These are phyloP conservation scores for Stephania cephalantha DNA, from an alignment of 164 flowering plant genomes.

Conservation along the genomic window DNA sequence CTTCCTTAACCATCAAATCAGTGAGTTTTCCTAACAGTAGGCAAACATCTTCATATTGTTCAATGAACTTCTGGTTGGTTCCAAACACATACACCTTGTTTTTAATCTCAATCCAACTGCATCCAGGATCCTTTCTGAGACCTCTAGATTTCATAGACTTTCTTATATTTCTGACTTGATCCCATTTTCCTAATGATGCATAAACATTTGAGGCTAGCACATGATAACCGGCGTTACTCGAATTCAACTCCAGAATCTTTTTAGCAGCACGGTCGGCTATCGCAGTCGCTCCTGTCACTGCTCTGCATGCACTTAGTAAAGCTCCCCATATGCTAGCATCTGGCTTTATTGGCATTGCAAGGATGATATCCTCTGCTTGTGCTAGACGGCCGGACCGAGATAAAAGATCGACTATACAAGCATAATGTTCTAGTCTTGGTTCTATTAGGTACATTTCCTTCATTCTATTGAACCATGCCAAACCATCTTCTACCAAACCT, in stretches of 20 bases:
- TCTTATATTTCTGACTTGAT: constrained; percentile 27
- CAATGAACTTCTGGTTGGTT: constrained; percentile 20
- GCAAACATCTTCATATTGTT: constrained; percentile 26
- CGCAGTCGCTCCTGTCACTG: constrained; percentile 14
- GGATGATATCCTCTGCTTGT: constrained; percentile 36
- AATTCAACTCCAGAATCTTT: constrained; percentile 22
- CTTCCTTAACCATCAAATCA: constrained; percentile 36
- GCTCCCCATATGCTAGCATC: constrained; percentile 46
- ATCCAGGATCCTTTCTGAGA: constrained; percentile 38
- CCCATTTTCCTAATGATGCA: constrained; percentile 43
- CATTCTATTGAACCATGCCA: constrained; percentile 28
- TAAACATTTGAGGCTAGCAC: constrained; percentile 41
- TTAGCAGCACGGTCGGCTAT: constrained; percentile 27
- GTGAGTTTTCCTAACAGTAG: constrained; percentile 22
- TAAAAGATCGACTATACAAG: constrained; percentile 43
- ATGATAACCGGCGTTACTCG: constrained; percentile 33
- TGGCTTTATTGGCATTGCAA: constrained; percentile 37
- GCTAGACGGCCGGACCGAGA: constrained; percentile 26
- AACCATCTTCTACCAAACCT: constrained; percentile 38
- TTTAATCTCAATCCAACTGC: constrained; percentile 40
- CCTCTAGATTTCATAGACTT: constrained; percentile 31
- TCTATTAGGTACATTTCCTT: constrained; percentile 20
- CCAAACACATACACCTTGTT: constrained; percentile 32
- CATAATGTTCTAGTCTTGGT: constrained; percentile 39
- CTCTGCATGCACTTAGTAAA: constrained; percentile 41